Evolutionary conservation across 345 rosid species (phyloP).

Genomic region (Gossypium ekmanianum): DNA sequence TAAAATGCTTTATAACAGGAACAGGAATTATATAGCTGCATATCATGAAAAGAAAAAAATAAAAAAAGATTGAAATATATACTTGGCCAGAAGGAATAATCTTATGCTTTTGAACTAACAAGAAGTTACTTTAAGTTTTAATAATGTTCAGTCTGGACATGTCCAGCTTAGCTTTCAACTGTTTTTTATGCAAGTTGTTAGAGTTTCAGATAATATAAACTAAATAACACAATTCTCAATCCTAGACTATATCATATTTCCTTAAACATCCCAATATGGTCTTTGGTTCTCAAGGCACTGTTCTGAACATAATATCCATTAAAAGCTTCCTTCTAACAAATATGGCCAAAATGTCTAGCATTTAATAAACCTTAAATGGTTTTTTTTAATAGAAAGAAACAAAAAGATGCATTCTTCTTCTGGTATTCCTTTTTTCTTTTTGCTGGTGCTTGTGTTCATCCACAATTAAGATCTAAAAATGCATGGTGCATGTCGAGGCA

Average conservation of each 20-base stretch:
- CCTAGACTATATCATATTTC: background rate
- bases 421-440: background rate
- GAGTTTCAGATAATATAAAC: background rate
- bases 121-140: background rate
- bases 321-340: background rate
- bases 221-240: background rate
- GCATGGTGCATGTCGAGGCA: background rate
- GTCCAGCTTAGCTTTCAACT: background rate
- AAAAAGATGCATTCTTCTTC: background rate
- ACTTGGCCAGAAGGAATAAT: background rate
- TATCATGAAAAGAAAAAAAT: constrained; percentile 6
- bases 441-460: background rate
- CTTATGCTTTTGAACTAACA: background rate
- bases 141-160: background rate
- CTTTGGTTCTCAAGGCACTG: background rate
- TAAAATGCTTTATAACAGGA: constrained; percentile 77
- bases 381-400: background rate
- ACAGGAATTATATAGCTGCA: constrained; percentile 86
- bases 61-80: constrained; percentile 7
- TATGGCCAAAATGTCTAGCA: background rate
- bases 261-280: background rate
- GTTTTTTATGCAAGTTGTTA: background rate
- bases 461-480: background rate
- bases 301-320: background rate
- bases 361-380: background rate